phyloP scores from a whole-genome alignment of 768 basidiomycete species.

The Kwoniella mangroviensis region DNA sequence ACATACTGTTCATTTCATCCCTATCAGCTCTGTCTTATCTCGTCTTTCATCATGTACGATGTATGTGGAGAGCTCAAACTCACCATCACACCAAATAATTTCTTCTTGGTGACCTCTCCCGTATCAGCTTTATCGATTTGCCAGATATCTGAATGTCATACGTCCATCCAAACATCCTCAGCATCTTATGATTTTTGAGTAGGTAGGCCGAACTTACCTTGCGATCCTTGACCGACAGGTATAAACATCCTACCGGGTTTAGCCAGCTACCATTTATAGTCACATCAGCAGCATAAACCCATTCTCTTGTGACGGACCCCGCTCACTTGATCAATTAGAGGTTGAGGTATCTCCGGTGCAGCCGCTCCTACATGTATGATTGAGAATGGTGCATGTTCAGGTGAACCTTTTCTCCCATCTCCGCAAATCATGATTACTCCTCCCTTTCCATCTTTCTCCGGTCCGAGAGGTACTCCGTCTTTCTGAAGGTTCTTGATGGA shows the following conservation, averaged over 20 bases:
- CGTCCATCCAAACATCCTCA: no score
- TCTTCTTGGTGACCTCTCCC: constrained; percentile 68
- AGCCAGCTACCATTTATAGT: constrained; percentile 41
- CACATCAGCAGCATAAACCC: background rate
- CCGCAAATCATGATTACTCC: constrained; percentile 70
- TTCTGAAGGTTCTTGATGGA: constrained; percentile 65
- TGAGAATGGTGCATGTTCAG: constrained; percentile 65
- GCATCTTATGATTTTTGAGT: no score
- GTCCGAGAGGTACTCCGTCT: constrained; percentile 65
- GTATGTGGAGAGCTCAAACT: no score
- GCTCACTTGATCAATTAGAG: constrained; percentile 70
- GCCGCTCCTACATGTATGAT: constrained; percentile 96
- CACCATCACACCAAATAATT: constrained; percentile 82
- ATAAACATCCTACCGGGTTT: constrained; percentile 74
- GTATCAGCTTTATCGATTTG: constrained; percentile 77
- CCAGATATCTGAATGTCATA: constrained; percentile 60
- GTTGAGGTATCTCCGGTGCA: constrained; percentile 71
- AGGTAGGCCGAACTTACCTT: constrained; percentile 49
- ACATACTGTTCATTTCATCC: constrained; percentile 51
- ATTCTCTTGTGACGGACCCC: background rate
- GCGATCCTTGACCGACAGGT: constrained; percentile 71
- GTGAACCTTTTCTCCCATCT: constrained; percentile 76
- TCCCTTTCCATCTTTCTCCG: constrained; percentile 61
- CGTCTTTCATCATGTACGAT: no score
- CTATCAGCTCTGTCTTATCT: constrained; percentile 7